Percentiles rank a stretch among this genome's conserved stretches.
phyloP scores from a whole-genome alignment of 176 grass and related monocot species.

The Saccharum spontaneum region DNA sequence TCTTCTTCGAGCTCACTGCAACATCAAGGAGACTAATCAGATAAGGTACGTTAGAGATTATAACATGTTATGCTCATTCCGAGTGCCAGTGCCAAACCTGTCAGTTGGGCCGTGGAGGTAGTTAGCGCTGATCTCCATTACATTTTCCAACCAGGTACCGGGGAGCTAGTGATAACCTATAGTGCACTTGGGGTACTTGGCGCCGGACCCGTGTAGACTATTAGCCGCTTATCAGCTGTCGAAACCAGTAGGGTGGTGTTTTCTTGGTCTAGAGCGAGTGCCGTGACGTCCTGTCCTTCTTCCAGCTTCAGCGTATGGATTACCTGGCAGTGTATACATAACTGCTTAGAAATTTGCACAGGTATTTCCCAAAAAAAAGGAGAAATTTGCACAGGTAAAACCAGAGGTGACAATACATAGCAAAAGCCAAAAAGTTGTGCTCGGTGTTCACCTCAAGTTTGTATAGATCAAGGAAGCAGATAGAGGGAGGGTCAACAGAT shows the following conservation, averaged over 20 bases:
- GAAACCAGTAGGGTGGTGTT: slow-evolving; percentile 84
- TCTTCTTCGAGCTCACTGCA: slow-evolving; percentile 69
- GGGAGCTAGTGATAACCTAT: slow-evolving; percentile 25
- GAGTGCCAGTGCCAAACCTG: slow-evolving; percentile 12
- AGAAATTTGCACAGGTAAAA: slow-evolving; percentile 36
- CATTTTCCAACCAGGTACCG: slow-evolving; percentile 9
- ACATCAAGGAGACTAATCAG: neutral
- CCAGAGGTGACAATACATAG: slow-evolving; percentile 2
- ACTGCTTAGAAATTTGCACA: slow-evolving; percentile 29
- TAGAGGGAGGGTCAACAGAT: slow-evolving; percentile 67
- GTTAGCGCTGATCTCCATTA: neutral
- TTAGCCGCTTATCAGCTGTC: slow-evolving; percentile 81
- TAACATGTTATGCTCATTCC: neutral
- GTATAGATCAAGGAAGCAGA: slow-evolving; percentile 89
- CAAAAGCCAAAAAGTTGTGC: neutral
- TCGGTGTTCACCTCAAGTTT: slow-evolving; percentile 76
- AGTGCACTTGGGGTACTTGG: slow-evolving; percentile 43
- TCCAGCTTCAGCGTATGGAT: slow-evolving; percentile 67
- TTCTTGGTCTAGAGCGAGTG: slow-evolving; percentile 77
- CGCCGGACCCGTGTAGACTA: slow-evolving; percentile 76
- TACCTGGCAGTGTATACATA: slow-evolving; percentile 50
- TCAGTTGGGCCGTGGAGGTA: neutral
- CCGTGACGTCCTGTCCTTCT: slow-evolving; percentile 72
- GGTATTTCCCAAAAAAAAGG: neutral
- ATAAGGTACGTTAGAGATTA: neutral